Evolutionary conservation across 805 yeast species (phyloP), one percentile per base, ranked within the genome.

Genomic region (Myxozyma neotropica): DNA sequence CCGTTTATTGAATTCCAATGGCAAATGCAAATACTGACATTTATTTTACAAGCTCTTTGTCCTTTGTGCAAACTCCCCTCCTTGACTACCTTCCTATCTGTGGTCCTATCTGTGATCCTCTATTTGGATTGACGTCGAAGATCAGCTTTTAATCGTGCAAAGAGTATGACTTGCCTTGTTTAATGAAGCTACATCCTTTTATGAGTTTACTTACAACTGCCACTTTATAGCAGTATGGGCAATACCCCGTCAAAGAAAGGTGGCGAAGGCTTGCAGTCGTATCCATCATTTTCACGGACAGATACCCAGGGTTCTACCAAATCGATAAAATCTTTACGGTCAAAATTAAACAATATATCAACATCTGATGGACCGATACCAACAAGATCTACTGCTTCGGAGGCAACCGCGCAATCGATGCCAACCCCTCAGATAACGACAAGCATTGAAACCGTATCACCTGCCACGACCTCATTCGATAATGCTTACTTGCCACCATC

Each of bases 401-500:
- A 51, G 2, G 19, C 42, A 3, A 4, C 26, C 24, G 17, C 26
- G 8, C 43, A 8, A 21, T 1, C 55, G n/a, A 4, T 26, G 12
- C 26, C 47, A 6, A 31, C 13, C 12, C 23, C 52, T 13, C 53
- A 23, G 26, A 19, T 44, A 8, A 10, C 43, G 12, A 27, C 64
- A 10, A 49, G 13, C 21, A 15, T 43, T 36, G 53, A 43, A 8
- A 4, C 36, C 23, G 27, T 44, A 5, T 17, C 51, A 12, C 48
- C 53, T 4, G 43, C 52, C 6, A 10, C 52, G 2, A 35, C 46
- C 15, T 21, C 21, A 12, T 47, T 57, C 40, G 62, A 57, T 29
- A 60, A 59, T 33, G 44, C 70, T 27, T 35, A 46, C 36, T 73
- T 85, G 56, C 89, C 90, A 17, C 84, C 87, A 17, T 83, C 88